A percentile compares a stretch with the other conserved stretches of the same genome.
phyloP scores from a whole-genome alignment of 129 eudicot species.

The Artemisia argyi region DNA sequence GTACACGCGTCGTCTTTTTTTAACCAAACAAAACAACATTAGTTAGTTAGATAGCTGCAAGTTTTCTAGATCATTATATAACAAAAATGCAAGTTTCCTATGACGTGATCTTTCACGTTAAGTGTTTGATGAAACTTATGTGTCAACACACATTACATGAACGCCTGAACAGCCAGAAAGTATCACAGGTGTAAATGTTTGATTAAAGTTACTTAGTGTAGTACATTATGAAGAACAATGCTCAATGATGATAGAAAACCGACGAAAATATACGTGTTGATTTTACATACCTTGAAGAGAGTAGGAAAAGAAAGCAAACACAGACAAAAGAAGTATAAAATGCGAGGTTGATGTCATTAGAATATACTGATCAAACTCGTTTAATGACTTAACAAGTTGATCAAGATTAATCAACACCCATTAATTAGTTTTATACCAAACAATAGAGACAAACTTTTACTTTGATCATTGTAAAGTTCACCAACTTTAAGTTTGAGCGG shows the following conservation, averaged over 20 bases:
- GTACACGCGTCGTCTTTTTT: slow-evolving; percentile 31
- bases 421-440: slow-evolving; percentile 28
- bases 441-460: slow-evolving; percentile 17
- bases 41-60: not conserved
- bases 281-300: slow-evolving; percentile 30
- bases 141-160: too few species aligned
- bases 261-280: not conserved
- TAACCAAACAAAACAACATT: not conserved
- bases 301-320: slow-evolving; percentile 25
- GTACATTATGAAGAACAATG: too few species aligned
- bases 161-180: too few species aligned
- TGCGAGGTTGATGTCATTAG: slow-evolving; percentile 13
- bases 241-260: not conserved
- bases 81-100: too few species aligned
- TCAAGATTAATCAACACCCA: not conserved
- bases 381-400: not conserved
- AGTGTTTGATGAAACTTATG: too few species aligned
- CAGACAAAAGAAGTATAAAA: slow-evolving; percentile 23
- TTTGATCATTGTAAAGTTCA: slow-evolving; percentile 34
- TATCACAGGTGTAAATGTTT: too few species aligned
- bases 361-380: not conserved
- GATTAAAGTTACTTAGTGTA: too few species aligned
- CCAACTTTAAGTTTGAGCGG: slow-evolving; percentile 31
- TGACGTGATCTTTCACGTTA: too few species aligned
- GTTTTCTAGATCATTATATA: too few species aligned